A percentile compares a stretch with the other conserved stretches of the same genome.
phyloP scores from a whole-genome alignment of 192 early-diverging fungal genomes.

The Dispira simplex region DNA sequence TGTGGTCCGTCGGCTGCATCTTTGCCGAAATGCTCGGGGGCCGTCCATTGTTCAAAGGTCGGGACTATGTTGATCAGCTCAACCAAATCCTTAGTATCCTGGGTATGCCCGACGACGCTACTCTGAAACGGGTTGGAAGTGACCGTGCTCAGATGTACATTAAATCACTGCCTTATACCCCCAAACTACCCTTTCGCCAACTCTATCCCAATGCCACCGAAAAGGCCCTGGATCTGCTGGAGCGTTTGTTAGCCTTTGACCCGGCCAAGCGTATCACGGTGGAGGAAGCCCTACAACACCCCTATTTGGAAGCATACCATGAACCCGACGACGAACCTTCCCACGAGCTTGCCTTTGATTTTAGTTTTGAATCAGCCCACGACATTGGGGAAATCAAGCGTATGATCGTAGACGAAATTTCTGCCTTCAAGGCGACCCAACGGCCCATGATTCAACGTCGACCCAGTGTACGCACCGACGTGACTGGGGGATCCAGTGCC shows the following conservation, averaged over 20 bases:
- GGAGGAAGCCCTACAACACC: constrained; percentile 83
- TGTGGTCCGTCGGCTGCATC: constrained; percentile 98
- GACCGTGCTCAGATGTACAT: constrained; percentile 95
- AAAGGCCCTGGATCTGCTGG: constrained; percentile 74
- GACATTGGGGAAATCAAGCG: constrained; percentile 22
- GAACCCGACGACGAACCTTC: constrained; percentile 67
- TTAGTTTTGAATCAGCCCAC: constrained; percentile 66
- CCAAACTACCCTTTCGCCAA: constrained; percentile 69
- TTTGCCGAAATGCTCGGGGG: constrained; percentile 94
- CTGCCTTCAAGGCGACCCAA: background rate
- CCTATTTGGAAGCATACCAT: constrained; percentile 87
- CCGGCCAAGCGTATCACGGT: constrained; percentile 84
- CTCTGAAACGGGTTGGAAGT: constrained; percentile 73
- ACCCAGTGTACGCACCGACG: constrained; percentile 1
- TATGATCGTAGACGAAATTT: background rate
- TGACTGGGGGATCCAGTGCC: background rate
- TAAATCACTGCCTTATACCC: constrained; percentile 73
- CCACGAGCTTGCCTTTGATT: constrained; percentile 43
- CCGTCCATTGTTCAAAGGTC: constrained; percentile 89
- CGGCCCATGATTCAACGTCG: background rate
- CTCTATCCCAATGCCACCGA: constrained; percentile 77
- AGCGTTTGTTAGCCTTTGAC: constrained; percentile 82
- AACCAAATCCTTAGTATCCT: constrained; percentile 92
- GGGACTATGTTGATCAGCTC: constrained; percentile 96
- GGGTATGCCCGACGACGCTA: constrained; percentile 89